Evolutionary conservation across 306 rosid genomes (phyloP).

Genomic region (Quercus engelmannii): DNA sequence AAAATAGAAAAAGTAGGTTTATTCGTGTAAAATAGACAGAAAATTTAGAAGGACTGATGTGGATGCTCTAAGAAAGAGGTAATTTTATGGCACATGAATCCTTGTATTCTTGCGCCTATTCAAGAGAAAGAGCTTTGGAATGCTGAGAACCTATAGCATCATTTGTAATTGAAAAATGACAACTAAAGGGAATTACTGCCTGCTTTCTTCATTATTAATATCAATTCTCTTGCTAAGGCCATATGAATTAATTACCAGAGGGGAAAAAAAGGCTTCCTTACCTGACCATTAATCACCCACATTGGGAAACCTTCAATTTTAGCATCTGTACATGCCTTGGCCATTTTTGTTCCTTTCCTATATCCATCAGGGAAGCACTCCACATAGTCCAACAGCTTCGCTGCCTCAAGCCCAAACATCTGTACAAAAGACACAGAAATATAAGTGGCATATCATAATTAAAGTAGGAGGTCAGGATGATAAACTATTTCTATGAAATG

Average conservation of each 20-base stretch:
- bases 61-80: no score
- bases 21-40: no score
- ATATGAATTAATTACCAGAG: background rate
- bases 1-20: no score
- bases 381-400: constrained; percentile 63
- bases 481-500: background rate
- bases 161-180: background rate
- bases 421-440: constrained; percentile 5
- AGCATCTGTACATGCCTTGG: constrained; percentile 58
- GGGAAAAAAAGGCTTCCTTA: constrained; percentile 21
- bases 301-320: constrained; percentile 87
- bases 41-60: no score
- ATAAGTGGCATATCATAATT: background rate
- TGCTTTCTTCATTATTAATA: background rate
- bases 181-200: background rate
- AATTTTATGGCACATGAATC: no score
- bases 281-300: constrained; percentile 85
- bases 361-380: constrained; percentile 93
- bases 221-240: background rate
- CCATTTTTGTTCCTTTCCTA: constrained; percentile 67
- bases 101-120: no score
- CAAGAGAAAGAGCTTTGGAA: background rate
- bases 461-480: background rate
- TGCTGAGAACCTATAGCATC: background rate
- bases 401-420: constrained; percentile 93